These are phyloP conservation scores for Fusarium hostae DNA, from an alignment of 2,329 filamentous ascomycete species.

Conservation along the genomic window DNA sequence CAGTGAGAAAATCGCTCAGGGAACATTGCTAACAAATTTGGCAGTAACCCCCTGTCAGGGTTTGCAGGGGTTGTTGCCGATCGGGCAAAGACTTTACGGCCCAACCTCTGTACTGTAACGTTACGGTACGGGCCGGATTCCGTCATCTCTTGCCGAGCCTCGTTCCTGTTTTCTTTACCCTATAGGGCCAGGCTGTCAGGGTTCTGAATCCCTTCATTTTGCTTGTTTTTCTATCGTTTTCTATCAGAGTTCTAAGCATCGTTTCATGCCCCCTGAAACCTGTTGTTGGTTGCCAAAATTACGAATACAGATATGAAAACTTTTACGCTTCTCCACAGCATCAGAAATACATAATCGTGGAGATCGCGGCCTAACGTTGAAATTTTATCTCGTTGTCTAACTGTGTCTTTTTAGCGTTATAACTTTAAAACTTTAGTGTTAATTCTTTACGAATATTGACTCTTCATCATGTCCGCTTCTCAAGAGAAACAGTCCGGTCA, in stretches of 20 bases:
- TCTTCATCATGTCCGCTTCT: not conserved
- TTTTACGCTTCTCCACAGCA: not conserved
- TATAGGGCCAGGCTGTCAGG: not conserved
- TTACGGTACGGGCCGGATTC: not conserved
- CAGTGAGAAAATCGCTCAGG: too few relatives aligned
- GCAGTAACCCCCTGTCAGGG: too few relatives aligned
- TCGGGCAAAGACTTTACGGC: too few relatives aligned
- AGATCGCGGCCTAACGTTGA: fast-evolving
- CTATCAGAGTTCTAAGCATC: not conserved
- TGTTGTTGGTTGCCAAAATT: not conserved
- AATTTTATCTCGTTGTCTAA: fast-evolving
- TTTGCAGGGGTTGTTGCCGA: too few relatives aligned
- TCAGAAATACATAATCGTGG: not conserved
- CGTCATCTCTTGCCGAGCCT: too few relatives aligned
- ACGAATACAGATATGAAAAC: fast-evolving
- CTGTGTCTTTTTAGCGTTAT: not conserved
- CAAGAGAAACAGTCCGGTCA: not conserved
- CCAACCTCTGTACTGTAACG: not conserved
- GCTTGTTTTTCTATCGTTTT: not conserved
- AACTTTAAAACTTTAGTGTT: not conserved
- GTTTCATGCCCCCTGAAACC: not conserved
- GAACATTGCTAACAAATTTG: too few relatives aligned
- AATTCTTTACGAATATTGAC: fast-evolving
- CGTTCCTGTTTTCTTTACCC: not conserved
- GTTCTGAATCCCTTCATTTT: not conserved